Evolutionary conservation across 1,139 yeast species (phyloP).

Genomic region (Saccharomyces hybrid): DNA sequence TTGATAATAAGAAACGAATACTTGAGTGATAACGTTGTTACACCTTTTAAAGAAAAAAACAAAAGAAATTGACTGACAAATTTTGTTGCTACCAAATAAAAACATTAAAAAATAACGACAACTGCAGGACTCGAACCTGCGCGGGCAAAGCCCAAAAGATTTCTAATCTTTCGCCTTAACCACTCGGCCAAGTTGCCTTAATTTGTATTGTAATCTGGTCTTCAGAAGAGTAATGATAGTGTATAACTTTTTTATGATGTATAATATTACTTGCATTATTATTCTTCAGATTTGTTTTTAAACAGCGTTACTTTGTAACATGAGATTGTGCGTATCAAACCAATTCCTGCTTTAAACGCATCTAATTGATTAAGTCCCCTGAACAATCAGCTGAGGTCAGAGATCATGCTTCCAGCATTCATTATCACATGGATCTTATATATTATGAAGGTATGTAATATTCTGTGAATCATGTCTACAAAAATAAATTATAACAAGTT

Average conservation of each 20-base stretch:
- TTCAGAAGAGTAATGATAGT: no score
- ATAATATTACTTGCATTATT: no score
- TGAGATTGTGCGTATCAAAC: no score
- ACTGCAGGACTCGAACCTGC: slow-evolving; percentile 36
- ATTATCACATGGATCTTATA: neutral
- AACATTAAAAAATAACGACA: slow-evolving; percentile 28
- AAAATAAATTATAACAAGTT: neutral
- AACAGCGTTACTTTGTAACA: no score
- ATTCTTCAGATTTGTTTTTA: no score
- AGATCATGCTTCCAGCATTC: neutral
- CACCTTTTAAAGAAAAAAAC: neutral
- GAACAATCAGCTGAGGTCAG: neutral
- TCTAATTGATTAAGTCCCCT: neutral
- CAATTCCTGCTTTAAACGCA: no score
- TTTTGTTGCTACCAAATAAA: neutral
- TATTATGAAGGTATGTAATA: no score
- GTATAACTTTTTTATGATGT: no score
- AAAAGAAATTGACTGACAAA: neutral
- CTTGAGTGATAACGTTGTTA: neutral
- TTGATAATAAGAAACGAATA: neutral
- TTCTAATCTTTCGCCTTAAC: slow-evolving; percentile 49
- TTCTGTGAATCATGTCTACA: neutral
- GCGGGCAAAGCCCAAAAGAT: slow-evolving; percentile 43
- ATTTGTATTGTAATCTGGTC: no score
- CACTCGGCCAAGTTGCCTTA: slow-evolving; percentile 45